Base-by-base conservation (phyloP, 768 basidiomycete genomes). In the Auricularia auricula-judae region DNA sequence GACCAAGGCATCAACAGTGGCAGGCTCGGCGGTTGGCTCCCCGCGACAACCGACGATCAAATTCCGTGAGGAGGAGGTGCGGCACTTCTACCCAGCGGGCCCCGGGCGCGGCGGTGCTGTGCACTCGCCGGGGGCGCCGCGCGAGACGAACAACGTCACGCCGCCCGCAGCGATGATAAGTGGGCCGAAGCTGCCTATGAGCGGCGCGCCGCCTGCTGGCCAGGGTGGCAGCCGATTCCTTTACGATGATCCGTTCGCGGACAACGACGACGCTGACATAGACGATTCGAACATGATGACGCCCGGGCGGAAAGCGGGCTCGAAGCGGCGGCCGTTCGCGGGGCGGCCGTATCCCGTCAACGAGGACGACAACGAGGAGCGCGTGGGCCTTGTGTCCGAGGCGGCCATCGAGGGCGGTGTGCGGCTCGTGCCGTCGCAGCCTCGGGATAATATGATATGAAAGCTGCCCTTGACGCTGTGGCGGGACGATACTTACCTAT, bases 61-160 rank as follows among this genome's bases (percentile, higher is more conserved):
- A 72, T 93, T 93, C 68, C 88, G 83, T 53, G 78, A 78, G 36
- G 78, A 87, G 70, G 89, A 91, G 65, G 70, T 91, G 12, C 84
- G 91, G 53, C 89, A 93, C 71, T 83, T 84, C 64, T 93, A 93
- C 71, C 82, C 80, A 14, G 77, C 81, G 3, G 80, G 85, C 12
- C 85, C 86, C 5, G 77, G 75, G 18, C 80, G 33, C 5, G 75
- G 76, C 29, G 73, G 78, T 33, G 68, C 75, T 58, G 77, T 51
- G 21, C 47, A 51, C 21, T 10, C 7, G 47, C 7, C 10, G 5
- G 47, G 36, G n/a, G 18, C 11, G 63, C 36, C 36, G 36, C 35
- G 34, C 21, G 54, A 11, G 33, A 11, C 29, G 42, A 39, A 63
- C 14, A 51, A 18, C 21, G 21, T 18, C 5, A 18, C 11, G 5